Percentiles rank a stretch among this genome's conserved stretches.
Conservation (phyloP, 1,139 yeast species). For the Geotrichum histeridarum region DNA sequence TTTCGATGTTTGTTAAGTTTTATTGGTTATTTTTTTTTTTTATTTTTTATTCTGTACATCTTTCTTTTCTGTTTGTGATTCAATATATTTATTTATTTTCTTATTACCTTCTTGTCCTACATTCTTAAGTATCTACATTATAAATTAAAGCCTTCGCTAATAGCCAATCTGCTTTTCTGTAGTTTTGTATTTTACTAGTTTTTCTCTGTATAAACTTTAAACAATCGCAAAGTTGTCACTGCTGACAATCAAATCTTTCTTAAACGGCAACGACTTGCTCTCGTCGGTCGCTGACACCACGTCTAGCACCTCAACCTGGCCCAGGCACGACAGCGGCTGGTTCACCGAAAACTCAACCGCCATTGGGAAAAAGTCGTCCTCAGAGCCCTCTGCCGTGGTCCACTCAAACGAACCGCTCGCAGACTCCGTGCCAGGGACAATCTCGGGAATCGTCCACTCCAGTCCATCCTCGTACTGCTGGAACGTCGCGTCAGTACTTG, state of each 20-base stretch:
- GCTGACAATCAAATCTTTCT: conserved; percentile 55
- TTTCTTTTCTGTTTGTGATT: neutral
- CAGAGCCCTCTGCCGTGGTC: conserved; percentile 65
- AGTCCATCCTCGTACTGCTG: conserved; percentile 40
- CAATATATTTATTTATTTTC: neutral
- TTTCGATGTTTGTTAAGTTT: too few species aligned
- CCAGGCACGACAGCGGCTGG: conserved; percentile 29
- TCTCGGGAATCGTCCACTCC: conserved; percentile 40
- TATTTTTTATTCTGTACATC: neutral
- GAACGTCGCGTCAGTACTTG: conserved; percentile 33
- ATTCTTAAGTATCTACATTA: too few species aligned
- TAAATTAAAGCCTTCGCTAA: too few species aligned
- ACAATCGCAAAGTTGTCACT: conserved; percentile 64
- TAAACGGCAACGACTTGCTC: conserved; percentile 60
- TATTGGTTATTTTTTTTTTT: neutral
- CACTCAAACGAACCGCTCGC: conserved; percentile 78
- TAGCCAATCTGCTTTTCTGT: neutral
- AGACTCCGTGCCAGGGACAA: conserved; percentile 37
- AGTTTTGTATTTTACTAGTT: neutral
- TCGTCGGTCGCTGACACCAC: conserved; percentile 40
- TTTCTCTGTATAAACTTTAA: conserved; percentile 15
- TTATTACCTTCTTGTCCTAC: neutral
- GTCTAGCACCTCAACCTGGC: conserved; percentile 45
- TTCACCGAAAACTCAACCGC: conserved; percentile 48
- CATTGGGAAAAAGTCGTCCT: conserved; percentile 88